A percentile compares a stretch with the other conserved stretches of the same genome.
These are phyloP conservation scores for Hanseniaspora sp. DNA, from an alignment of 1,139 yeast genomes.

Conservation along the genomic window DNA sequence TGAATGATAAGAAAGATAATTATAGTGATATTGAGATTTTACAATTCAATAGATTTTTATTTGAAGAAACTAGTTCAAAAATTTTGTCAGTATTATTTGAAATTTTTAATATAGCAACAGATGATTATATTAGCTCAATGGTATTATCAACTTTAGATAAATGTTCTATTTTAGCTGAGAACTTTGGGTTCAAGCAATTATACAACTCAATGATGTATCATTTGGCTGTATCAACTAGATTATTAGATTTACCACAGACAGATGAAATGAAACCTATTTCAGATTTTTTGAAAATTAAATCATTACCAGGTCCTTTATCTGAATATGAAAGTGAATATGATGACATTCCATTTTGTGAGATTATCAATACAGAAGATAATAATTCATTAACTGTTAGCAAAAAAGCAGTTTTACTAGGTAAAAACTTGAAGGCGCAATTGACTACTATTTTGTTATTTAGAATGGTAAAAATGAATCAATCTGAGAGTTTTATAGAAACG, in stretches of 20 bases:
- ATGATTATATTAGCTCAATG: slow-evolving; percentile 77
- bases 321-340: slow-evolving; percentile 19
- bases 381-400: slow-evolving; percentile 68
- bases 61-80: slow-evolving; percentile 49
- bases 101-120: slow-evolving; percentile 78
- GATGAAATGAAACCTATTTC: slow-evolving; percentile 15
- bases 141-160: slow-evolving; percentile 83
- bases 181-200: slow-evolving; percentile 45
- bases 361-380: slow-evolving; percentile 35
- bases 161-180: slow-evolving; percentile 63
- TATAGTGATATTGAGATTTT: slow-evolving; percentile 26
- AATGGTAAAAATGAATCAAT: slow-evolving; percentile 49
- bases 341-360: slow-evolving; percentile 32
- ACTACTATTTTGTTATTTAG: slow-evolving; percentile 78
- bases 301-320: slow-evolving; percentile 29
- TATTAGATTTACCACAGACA: slow-evolving; percentile 30
- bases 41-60: slow-evolving; percentile 59
- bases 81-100: slow-evolving; percentile 59
- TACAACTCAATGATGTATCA: slow-evolving; percentile 56
- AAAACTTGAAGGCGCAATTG: slow-evolving; percentile 83
- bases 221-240: slow-evolving; percentile 53
- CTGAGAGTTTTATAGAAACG: slow-evolving; percentile 27
- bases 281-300: slow-evolving; percentile 28
- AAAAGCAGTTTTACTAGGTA: slow-evolving; percentile 71
- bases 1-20: slow-evolving; percentile 26